Conservation (phyloP, 139 green algal species). For the Micractinium conductrix region DNA sequence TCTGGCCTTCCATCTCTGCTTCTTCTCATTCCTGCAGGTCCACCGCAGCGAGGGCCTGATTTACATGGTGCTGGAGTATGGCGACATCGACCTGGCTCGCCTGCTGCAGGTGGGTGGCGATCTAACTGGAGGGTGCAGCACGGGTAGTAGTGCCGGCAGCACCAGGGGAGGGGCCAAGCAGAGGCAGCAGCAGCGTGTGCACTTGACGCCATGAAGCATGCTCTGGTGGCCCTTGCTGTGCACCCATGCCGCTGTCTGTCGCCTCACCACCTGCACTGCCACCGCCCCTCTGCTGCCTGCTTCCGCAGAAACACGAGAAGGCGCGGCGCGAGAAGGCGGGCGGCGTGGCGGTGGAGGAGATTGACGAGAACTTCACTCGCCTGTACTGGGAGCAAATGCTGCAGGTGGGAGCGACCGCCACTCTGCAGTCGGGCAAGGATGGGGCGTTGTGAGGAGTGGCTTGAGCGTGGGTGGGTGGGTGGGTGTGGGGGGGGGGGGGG, state of each 20-base stretch:
- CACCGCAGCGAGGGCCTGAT: slow-evolving; percentile 63
- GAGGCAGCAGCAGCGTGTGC: neutral
- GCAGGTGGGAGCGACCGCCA: slow-evolving; percentile 46
- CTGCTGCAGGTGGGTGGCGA: slow-evolving; percentile 65
- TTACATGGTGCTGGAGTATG: slow-evolving; percentile 97
- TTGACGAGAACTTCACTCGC: slow-evolving; percentile 95
- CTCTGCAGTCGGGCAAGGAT: neutral
- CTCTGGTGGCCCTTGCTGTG: neutral
- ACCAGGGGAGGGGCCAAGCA: neutral
- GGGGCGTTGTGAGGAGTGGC: too few relatives aligned
- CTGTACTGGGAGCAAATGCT: slow-evolving; percentile 99
- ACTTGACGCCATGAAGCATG: neutral
- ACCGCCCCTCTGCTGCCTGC: too few relatives aligned
- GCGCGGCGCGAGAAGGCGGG: slow-evolving; percentile 28
- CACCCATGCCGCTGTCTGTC: neutral
- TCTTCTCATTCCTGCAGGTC: slow-evolving; percentile 21
- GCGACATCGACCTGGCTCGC: slow-evolving; percentile 95
- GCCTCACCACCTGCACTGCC: neutral
- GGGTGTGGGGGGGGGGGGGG: too few relatives aligned
- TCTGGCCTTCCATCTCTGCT: neutral
- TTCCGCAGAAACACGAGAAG: slow-evolving; percentile 31
- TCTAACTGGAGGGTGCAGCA: neutral
- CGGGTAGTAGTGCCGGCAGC: neutral
- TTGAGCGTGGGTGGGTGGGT: too few relatives aligned
- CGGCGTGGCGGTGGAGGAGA: slow-evolving; percentile 10